These are phyloP conservation scores for Spizellomyces punctatus DNA, from an alignment of 192 early-diverging fungal genomes.

Conservation along the genomic window DNA sequence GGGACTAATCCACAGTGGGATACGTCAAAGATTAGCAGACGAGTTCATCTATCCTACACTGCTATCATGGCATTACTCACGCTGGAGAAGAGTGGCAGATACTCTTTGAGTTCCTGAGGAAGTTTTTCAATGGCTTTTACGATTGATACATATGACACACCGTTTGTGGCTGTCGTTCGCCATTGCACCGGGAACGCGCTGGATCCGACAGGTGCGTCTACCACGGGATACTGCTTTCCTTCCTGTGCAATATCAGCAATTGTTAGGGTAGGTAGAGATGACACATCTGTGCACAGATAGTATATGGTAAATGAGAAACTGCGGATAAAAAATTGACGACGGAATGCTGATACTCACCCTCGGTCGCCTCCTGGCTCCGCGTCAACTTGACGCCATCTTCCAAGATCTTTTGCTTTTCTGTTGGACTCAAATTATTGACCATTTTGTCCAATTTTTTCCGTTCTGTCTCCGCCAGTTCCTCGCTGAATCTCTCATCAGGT, in stretches of 20 bases:
- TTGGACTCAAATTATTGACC: slow-evolving; percentile 58
- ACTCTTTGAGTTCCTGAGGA: slow-evolving; percentile 11
- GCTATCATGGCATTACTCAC: neutral
- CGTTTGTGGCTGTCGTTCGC: slow-evolving; percentile 83
- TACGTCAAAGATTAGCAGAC: too few relatives aligned
- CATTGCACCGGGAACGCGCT: slow-evolving; percentile 66
- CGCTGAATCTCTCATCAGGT: slow-evolving; percentile 68
- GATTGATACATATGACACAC: slow-evolving; percentile 84
- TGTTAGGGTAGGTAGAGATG: slow-evolving; percentile 81
- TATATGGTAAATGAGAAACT: too few relatives aligned
- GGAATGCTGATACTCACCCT: slow-evolving; percentile 15
- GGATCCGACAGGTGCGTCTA: slow-evolving; percentile 42
- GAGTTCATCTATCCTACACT: too few relatives aligned
- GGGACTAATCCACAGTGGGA: neutral
- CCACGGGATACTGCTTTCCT: slow-evolving; percentile 60
- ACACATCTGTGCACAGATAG: slow-evolving; percentile 56
- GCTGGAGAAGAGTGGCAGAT: slow-evolving; percentile 29
- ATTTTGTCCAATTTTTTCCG: slow-evolving; percentile 64
- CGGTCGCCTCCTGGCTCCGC: slow-evolving; percentile 68
- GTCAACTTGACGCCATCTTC: slow-evolving; percentile 69
- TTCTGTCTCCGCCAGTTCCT: slow-evolving; percentile 65
- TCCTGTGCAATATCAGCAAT: slow-evolving; percentile 73
- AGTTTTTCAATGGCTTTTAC: slow-evolving; percentile 55
- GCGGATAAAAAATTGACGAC: too few relatives aligned
- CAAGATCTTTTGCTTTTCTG: slow-evolving; percentile 62